These are phyloP conservation scores for Sporobolus alterniflorus DNA, from an alignment of 202 grass and related monocot species.

Conservation along the genomic window DNA sequence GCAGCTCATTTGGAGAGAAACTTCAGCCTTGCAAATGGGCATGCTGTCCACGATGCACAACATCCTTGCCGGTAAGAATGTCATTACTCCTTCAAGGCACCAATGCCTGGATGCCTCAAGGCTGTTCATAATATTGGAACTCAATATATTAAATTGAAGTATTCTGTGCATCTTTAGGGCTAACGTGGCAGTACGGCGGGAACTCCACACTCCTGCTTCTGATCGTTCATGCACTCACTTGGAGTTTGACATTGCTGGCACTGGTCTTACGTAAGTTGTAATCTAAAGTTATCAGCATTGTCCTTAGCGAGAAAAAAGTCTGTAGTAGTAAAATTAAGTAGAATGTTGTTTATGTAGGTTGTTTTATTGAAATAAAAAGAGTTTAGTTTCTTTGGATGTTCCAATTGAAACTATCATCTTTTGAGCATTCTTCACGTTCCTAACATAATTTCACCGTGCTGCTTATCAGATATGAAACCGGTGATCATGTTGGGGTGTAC, in stretches of 20 bases:
- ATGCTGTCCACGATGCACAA: conserved; percentile 85
- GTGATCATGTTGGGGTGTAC: conserved; percentile 94
- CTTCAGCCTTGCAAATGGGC: conserved; percentile 87
- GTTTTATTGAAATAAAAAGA: neutral
- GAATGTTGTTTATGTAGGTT: conserved; percentile 1
- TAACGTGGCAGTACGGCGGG: conserved; percentile 73
- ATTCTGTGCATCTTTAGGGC: conserved; percentile 47
- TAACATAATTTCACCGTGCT: conserved; percentile 30
- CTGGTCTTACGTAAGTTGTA: conserved; percentile 73
- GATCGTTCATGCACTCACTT: conserved; percentile 95
- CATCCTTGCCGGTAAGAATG: conserved; percentile 85
- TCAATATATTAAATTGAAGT: conserved; percentile 7
- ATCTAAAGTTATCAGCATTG: neutral
- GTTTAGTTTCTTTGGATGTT: neutral
- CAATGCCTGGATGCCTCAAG: neutral
- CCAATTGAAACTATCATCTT: neutral
- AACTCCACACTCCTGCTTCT: conserved; percentile 92
- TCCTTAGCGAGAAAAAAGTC: neutral
- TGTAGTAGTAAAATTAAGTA: conserved; percentile 1
- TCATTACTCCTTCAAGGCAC: neutral
- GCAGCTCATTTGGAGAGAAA: conserved; percentile 61
- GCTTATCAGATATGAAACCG: conserved; percentile 85
- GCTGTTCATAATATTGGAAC: neutral
- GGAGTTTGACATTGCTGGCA: conserved; percentile 91
- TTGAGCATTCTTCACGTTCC: neutral